Evolutionary conservation across 1,284 basidiomycete genomes (phyloP), one percentile per base, ranked within the genome.

Genomic region (Thelephora terrestris): DNA sequence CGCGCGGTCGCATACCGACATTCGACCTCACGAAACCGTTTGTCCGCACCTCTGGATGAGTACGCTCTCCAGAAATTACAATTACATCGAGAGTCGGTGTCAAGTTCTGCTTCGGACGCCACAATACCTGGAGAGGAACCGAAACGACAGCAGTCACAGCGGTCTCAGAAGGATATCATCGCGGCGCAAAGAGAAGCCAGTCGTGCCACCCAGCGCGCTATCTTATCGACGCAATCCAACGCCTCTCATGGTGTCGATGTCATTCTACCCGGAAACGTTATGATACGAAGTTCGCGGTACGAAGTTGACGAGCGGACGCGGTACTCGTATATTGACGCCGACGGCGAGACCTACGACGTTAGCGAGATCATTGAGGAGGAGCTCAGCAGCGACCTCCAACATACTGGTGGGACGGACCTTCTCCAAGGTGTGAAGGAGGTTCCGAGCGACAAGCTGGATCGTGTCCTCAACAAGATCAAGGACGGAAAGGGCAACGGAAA

Each of bases 351-450:
- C 3, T 85, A 83, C 57, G 94, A 97, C 62, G 91, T 97, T 60
- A 93, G 88, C 58, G 83, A 92, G 52, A 86, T 96, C 50, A 78
- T 96, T 34, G 90, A 94, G 61, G 81, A 88, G 59, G 94, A 93
- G 57, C 50, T 57, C 5, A 48, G 45, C 45, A 17, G 47, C 16
- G 52, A 58, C n/a, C 29, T 32, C 12, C 5, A 27, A 27, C 12
- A 32, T 10, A 38, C 53, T 16, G 63, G 67, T 36, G 69, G 72
- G 55, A 70, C 71, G 34, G 86, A 91, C 61, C 66, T 88, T 5
- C 64, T 91, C 25, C 61, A 81, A 55, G 76, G 77, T 10, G 78
- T 82, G 2, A 72, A 70, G 53, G 80, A 81, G 39, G 76, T 74
- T 1, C 65, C 85, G 9, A 79, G 79, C 27, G 83, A 89, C 50